Conservation (phyloP, 768 basidiomycete genomes). For the Cyathus striatus region DNA sequence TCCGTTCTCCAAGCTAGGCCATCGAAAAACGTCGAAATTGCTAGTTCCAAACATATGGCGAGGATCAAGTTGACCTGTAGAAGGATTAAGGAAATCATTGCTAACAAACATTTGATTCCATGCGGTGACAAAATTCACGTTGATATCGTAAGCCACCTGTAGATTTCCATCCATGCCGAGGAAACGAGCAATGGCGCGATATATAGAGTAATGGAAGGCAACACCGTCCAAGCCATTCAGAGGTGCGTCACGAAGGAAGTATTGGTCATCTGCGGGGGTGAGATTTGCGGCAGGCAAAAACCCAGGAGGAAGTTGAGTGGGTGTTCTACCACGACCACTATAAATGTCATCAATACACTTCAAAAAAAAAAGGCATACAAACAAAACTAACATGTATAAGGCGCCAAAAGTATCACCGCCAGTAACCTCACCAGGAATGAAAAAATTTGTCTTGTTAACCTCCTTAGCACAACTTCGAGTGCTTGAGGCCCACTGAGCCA, state of each 20-base stretch:
- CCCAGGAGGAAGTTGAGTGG: constrained; percentile 59
- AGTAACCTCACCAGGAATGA: constrained; percentile 90
- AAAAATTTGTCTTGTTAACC: constrained; percentile 81
- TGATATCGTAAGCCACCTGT: constrained; percentile 82
- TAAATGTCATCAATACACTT: constrained; percentile 1
- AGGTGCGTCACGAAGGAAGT: constrained; percentile 68
- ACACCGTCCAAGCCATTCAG: constrained; percentile 66
- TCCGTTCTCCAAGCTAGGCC: constrained; percentile 86
- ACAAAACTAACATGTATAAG: constrained; percentile 65
- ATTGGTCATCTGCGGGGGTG: constrained; percentile 57
- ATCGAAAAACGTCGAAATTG: constrained; percentile 93
- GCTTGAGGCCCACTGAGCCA: constrained; percentile 68
- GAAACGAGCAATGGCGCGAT: constrained; percentile 81
- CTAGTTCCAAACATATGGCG: constrained; percentile 89
- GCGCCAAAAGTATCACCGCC: constrained; percentile 90
- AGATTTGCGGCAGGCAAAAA: constrained; percentile 68
- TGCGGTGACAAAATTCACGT: constrained; percentile 77
- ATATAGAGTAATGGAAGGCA: constrained; percentile 94
- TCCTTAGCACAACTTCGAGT: constrained; percentile 71
- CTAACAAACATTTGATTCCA: constrained; percentile 92
- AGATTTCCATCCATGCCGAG: constrained; percentile 96
- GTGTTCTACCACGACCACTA: constrained; percentile 87
- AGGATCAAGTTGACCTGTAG: constrained; percentile 65
- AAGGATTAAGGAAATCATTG: constrained; percentile 81
- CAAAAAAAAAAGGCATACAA: neutral